A percentile compares a stretch with the other conserved stretches of the same genome.
Evolutionary conservation across 202 grass and related monocot genomes (phyloP).

Genomic region (Panicum hallii): DNA sequence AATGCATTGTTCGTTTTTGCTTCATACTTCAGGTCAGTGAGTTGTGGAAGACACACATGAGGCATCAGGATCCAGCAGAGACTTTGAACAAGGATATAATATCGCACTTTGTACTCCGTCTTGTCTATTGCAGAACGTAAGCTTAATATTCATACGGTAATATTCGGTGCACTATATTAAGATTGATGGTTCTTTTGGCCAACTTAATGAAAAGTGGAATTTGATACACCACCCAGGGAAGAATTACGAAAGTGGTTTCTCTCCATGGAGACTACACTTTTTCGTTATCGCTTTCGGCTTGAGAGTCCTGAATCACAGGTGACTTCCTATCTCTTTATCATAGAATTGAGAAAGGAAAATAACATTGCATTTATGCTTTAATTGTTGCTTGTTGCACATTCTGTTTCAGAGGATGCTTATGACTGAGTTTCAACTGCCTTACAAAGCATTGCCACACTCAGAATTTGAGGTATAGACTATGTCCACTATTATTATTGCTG

Average conservation of each 20-base stretch:
- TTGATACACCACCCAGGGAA: slow-evolving; percentile 55
- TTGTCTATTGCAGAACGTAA: slow-evolving; percentile 98
- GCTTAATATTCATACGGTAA: slow-evolving; percentile 32
- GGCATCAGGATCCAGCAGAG: slow-evolving; percentile 81
- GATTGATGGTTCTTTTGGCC: slow-evolving; percentile 27
- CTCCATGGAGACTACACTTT: slow-evolving; percentile 88
- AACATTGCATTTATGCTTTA: slow-evolving; percentile 30
- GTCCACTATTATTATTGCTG: slow-evolving; percentile 13
- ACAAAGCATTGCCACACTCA: slow-evolving; percentile 35
- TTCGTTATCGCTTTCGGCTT: slow-evolving; percentile 78
- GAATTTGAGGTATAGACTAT: slow-evolving; percentile 64
- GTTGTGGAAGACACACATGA: slow-evolving; percentile 81
- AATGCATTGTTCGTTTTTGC: not conserved
- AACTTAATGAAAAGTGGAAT: slow-evolving; percentile 36
- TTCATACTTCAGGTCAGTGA: slow-evolving; percentile 62
- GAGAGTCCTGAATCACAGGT: slow-evolving; percentile 89
- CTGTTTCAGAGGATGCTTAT: slow-evolving; percentile 70
- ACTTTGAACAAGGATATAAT: slow-evolving; percentile 93
- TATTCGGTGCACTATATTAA: not conserved
- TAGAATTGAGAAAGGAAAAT: not conserved
- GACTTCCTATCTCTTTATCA: slow-evolving; percentile 33
- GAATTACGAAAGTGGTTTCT: slow-evolving; percentile 98
- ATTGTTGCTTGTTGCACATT: slow-evolving; percentile 28
- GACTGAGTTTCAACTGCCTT: slow-evolving; percentile 43
- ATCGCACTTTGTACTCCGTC: slow-evolving; percentile 95